These are phyloP conservation scores for Hebeloma cylindrosporum DNA, from an alignment of 768 basidiomycete genomes.

Conservation along the genomic window DNA sequence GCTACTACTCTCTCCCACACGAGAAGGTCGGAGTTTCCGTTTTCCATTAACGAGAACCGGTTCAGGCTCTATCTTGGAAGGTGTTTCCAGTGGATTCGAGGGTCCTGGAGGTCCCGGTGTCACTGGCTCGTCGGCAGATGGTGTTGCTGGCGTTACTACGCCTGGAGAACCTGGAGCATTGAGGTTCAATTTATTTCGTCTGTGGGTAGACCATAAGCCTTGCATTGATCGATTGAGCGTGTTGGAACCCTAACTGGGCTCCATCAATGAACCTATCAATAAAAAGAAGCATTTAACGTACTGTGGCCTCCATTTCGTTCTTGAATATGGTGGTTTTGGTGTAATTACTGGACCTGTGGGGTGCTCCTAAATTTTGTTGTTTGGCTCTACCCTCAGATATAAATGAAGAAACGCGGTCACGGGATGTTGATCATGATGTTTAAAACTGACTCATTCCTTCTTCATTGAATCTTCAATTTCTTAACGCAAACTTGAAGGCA, in stretches of 20 bases:
- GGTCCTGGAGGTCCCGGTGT: slow-evolving; percentile 14
- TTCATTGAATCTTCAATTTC: not conserved
- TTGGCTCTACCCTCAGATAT: not conserved
- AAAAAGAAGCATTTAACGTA: slow-evolving; percentile 12
- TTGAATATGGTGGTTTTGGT: not conserved
- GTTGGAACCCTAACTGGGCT: slow-evolving; percentile 69
- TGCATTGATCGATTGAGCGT: slow-evolving; percentile 78
- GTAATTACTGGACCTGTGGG: not conserved
- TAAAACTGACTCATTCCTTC: not conserved
- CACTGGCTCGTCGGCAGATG: slow-evolving; percentile 24
- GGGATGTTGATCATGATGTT: not conserved
- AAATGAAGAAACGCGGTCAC: not conserved
- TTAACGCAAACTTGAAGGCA: no score
- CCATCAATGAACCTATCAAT: slow-evolving; percentile 28
- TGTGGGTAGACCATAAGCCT: slow-evolving; percentile 71
- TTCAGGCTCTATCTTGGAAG: slow-evolving; percentile 13
- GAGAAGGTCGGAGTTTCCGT: slow-evolving; percentile 60
- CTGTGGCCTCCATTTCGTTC: slow-evolving; percentile 18
- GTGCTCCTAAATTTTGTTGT: slow-evolving; percentile 1
- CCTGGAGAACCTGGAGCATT: slow-evolving; percentile 43
- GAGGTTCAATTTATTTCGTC: slow-evolving; percentile 65
- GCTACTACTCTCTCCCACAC: slow-evolving; percentile 50
- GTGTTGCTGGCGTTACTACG: slow-evolving; percentile 20
- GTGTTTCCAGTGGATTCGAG: slow-evolving; percentile 11
- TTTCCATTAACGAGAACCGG: slow-evolving; percentile 41